Evolutionary conservation across 495 filamentous ascomycete genomes (phyloP), one percentile per base, ranked within the genome.

Genomic region (Trichoderma gamsii): DNA sequence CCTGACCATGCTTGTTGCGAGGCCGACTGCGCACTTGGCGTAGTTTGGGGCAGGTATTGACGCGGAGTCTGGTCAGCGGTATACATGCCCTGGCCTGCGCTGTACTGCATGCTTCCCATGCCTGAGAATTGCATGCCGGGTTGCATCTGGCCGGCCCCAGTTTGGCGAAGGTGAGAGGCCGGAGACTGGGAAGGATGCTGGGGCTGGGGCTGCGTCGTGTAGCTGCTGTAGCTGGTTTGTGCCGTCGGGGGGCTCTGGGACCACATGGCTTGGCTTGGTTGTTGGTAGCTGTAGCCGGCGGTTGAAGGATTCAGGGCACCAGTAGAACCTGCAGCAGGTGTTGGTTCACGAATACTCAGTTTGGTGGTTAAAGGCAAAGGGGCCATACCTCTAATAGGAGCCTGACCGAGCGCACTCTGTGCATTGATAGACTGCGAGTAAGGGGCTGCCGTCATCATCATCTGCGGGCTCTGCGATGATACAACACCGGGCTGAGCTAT

Each of bases 151-250:
- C 86, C 80, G 63, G 76, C 85, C 77, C 74, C 81, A 70, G 79
- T 85, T 78, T 89, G 89, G 35, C 86, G 88, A 18, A 88, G 79
- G 69, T 88, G 87, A 32, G 86, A 83, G 38, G 85, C 82, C 8
- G 82, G 84, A 44, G 87, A 85, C 41, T 87, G 85, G 27, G 86
- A 81, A 18, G 82, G 81, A 64, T 86, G 83, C 46, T 78, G 85
- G 5, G 81, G 80, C 70, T 89, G 87, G 16, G 86, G 78, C 70
- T 86, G 85, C 2, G 82, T 73, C 16, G 79, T 81, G 68, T 82
- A 82, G 61, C 78, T 78, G 23, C 73, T 74, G 70, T 81, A 80
- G 63, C 76, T 76, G 67, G 80, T 79, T 69, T 82, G 81, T 13
- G 79, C 80, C 16, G 80, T 78, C 66, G 82, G 86, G 5, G 85